Conservation (phyloP, 2,329 filamentous ascomycete genomes). For the Fusarium verrucosum region DNA sequence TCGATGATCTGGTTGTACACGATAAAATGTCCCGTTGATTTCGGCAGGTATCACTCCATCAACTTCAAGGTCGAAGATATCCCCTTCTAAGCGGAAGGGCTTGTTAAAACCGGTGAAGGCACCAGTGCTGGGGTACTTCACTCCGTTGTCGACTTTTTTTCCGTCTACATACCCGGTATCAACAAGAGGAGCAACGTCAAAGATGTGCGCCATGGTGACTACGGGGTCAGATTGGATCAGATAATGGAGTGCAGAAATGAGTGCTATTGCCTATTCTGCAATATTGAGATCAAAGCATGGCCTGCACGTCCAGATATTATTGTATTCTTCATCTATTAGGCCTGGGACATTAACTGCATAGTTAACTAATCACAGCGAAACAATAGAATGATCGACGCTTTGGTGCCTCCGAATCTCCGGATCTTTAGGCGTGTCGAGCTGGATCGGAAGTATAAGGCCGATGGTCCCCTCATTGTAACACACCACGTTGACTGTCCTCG, state of each 20-base stretch:
- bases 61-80: neutral
- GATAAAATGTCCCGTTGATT: conserved; percentile 28
- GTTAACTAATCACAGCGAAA: too few species aligned
- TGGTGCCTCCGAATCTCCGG: too few species aligned
- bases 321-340: too few species aligned
- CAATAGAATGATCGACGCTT: too few species aligned
- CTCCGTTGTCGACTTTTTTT: neutral
- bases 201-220: neutral
- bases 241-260: neutral
- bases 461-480: neutral
- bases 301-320: too few species aligned
- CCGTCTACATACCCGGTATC: neutral
- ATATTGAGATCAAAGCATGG: too few species aligned
- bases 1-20: conserved; percentile 20
- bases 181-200: neutral
- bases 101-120: conserved; percentile 1
- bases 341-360: too few species aligned
- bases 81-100: conserved; percentile 1
- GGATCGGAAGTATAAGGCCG: neutral
- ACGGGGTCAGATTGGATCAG: neutral
- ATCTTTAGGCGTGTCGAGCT: too few species aligned
- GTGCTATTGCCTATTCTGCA: too few species aligned
- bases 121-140: neutral
- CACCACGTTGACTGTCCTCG: neutral
- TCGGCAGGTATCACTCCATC: neutral